Percentiles rank a stretch among this genome's conserved stretches.
Evolutionary conservation across 768 basidiomycete genomes (phyloP).

Genomic region (Macrolepiota albuminosa): DNA sequence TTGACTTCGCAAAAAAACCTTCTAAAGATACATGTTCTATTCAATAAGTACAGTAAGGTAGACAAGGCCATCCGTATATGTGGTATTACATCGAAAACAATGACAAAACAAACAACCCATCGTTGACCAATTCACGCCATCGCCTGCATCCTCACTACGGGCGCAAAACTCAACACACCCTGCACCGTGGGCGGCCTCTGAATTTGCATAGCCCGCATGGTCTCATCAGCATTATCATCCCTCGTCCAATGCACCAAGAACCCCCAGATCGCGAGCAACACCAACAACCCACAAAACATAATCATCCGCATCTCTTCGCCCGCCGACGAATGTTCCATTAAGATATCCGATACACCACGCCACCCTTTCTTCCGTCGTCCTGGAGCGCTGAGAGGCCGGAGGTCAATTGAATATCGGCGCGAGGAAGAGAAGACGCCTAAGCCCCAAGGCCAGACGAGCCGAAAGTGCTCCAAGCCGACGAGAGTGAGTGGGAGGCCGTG

Average conservation of each 20-base stretch:
- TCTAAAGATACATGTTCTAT: background rate
- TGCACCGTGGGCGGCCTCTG: background rate
- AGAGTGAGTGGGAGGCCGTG: constrained; percentile 60
- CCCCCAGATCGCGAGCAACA: constrained; percentile 48
- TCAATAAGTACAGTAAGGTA: background rate
- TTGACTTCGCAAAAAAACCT: background rate
- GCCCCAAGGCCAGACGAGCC: constrained; percentile 45
- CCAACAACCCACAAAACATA: constrained; percentile 44
- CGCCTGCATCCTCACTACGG: background rate
- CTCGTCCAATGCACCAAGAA: constrained; percentile 22
- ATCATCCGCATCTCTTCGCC: constrained; percentile 68
- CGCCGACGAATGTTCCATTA: constrained; percentile 55
- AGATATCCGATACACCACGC: constrained; percentile 36
- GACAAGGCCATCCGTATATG: background rate
- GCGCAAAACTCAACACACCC: constrained; percentile 5
- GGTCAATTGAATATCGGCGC: constrained; percentile 32
- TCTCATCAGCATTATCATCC: background rate
- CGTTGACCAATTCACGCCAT: constrained; percentile 2
- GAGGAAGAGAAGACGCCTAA: constrained; percentile 34
- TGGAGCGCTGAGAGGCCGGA: constrained; percentile 35
- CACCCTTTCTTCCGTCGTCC: constrained; percentile 34
- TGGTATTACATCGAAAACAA: background rate
- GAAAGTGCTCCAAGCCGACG: constrained; percentile 43
- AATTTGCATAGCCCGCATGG: background rate
- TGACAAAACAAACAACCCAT: background rate